phyloP scores from a whole-genome alignment of 2,329 filamentous ascomycete genomes.

The Plectosphaerella sp. region DNA sequence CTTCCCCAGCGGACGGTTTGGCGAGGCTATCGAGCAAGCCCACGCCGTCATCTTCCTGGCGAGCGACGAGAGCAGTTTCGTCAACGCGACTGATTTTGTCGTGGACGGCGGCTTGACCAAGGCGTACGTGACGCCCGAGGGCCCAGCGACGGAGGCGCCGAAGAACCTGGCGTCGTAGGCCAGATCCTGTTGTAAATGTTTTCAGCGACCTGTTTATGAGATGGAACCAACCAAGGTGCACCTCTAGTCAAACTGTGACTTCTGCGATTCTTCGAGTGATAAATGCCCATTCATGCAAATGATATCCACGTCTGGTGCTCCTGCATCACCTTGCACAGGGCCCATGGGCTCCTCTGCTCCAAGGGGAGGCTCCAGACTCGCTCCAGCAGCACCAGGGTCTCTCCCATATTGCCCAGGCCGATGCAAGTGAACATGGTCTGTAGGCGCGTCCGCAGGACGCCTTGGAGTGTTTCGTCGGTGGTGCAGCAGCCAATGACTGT shows the following conservation, averaged over 20 bases:
- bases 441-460: slow-evolving; percentile 26
- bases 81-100: slow-evolving; percentile 69
- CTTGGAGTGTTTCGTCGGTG: slow-evolving; percentile 25
- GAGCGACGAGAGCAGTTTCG: slow-evolving; percentile 70
- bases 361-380: slow-evolving; percentile 28
- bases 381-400: slow-evolving; percentile 35
- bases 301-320: slow-evolving; percentile 43
- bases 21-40: slow-evolving; percentile 74
- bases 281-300: slow-evolving; percentile 29
- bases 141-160: slow-evolving; percentile 1
- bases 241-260: too few relatives aligned
- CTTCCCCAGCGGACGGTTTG: slow-evolving; percentile 71
- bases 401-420: slow-evolving; percentile 39
- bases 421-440: slow-evolving; percentile 29
- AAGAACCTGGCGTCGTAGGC: not conserved
- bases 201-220: too few relatives aligned
- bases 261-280: not conserved
- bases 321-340: slow-evolving; percentile 38
- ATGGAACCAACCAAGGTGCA: too few relatives aligned
- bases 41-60: slow-evolving; percentile 70
- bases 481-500: slow-evolving; percentile 32
- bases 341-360: slow-evolving; percentile 33
- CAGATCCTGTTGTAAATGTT: too few relatives aligned
- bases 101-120: slow-evolving; percentile 69
- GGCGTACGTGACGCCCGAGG: slow-evolving; percentile 28